Evolutionary conservation across 2,329 filamentous ascomycete species (phyloP), one percentile per base, ranked within the genome.

Genomic region (Fusarium metavorans): DNA sequence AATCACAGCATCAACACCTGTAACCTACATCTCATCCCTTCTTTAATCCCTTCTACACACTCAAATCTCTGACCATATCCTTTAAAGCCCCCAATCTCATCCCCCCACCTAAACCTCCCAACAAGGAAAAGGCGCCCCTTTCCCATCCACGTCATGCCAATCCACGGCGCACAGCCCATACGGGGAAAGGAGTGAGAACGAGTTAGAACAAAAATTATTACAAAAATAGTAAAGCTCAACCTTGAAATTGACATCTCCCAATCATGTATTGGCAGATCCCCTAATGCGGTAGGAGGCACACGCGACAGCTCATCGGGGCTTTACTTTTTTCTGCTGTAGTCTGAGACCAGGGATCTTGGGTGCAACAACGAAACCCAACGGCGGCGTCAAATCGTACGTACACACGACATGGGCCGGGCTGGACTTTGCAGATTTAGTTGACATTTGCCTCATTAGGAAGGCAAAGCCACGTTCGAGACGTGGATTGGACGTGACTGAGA

Each of bases 151-250:
- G 68, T 65, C 72, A 74, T 70, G 41, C 69, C 54, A 52, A 45
- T n/a, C 20, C 41, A 45, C 41, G 60, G 30, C 57, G 18, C 58
- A 14, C 37, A 32, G 50, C 50, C 50, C 41, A 23, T 23, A 54
- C 25, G 61, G 52, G 32, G 35, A 54, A 39, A 43, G 34, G 35
- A 30, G 20, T 25, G 7, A 57, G 18, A 35, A 54, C 30, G 23
- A 50, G 14, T 4, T 1, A 50, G 37, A 61, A 70, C 70, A 73
- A 67, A 48, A 30, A 59, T 62, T 74, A 68, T 63, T 56, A 74
- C 72, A 62, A 62, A 84, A 97, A 67, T 54, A 75, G 72, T 59
- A 75, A 74, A 62, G 72, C 52, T 58, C 41, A 56, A 35, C 39
- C 45, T 37, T 23, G 41, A 32, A 59, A 48, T 23, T 0, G 56